These are phyloP conservation scores for Rubia yunnanensis DNA, from an alignment of 257 asterid species.

Conservation along the genomic window DNA sequence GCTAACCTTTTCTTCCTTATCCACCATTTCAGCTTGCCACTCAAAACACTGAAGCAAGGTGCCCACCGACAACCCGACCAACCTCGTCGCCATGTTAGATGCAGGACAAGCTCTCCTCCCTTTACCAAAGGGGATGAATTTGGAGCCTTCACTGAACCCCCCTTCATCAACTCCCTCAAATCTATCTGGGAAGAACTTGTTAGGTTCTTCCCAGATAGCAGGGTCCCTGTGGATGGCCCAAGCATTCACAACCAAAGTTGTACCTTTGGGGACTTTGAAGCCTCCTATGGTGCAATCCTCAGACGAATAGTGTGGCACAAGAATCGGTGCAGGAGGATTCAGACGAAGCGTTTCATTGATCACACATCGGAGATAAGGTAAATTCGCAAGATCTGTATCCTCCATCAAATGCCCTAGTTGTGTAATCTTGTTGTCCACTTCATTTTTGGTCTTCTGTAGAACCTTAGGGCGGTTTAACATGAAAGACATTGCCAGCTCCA, in stretches of 20 bases:
- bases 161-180: constrained; percentile 10
- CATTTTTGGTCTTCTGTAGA: background rate
- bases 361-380: constrained; percentile 26
- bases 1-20: background rate
- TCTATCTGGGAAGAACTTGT: constrained; percentile 26
- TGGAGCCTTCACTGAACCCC: background rate
- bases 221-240: constrained; percentile 32
- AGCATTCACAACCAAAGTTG: constrained; percentile 27
- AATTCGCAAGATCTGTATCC: constrained; percentile 27
- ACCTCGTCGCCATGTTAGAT: background rate
- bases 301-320: constrained; percentile 27
- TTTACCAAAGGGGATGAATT: constrained; percentile 11
- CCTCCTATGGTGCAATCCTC: constrained; percentile 19
- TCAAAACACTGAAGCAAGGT: constrained; percentile 8
- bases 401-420: constrained; percentile 1
- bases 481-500: constrained; percentile 5
- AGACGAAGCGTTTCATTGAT: constrained; percentile 31
- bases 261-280: constrained; percentile 11
- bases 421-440: background rate
- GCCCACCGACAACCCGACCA: constrained; percentile 1
- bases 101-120: constrained; percentile 17
- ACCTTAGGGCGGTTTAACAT: background rate
- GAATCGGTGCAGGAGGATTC: constrained; percentile 26
- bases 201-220: constrained; percentile 17
- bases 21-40: constrained; percentile 5